phyloP scores from a whole-genome alignment of 306 rosid species.

The Malus asiatica region DNA sequence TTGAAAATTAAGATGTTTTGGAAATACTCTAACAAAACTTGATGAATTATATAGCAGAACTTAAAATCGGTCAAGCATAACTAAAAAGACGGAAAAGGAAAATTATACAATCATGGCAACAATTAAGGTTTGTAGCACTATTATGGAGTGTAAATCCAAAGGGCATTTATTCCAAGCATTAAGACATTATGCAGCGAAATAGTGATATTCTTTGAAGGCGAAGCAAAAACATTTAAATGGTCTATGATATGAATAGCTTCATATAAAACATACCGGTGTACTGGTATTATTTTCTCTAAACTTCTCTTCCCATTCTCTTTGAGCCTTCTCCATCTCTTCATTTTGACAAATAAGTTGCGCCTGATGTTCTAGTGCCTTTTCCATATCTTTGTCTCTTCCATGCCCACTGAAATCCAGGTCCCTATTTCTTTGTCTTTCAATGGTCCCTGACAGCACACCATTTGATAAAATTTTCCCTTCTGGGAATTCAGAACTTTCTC shows the following conservation, averaged over 20 bases:
- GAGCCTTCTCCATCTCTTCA: slow-evolving; percentile 90
- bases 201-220: not conserved
- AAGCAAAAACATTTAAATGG: not conserved
- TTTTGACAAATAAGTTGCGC: slow-evolving; percentile 67
- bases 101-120: not conserved
- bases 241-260: not conserved
- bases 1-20: not conserved
- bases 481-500: slow-evolving; percentile 38
- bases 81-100: not conserved
- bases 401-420: slow-evolving; percentile 34
- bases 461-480: slow-evolving; percentile 29
- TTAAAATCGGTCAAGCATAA: not conserved
- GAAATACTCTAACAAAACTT: not conserved
- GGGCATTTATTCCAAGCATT: not conserved
- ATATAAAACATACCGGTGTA: slow-evolving; percentile 57
- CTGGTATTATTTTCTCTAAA: slow-evolving; percentile 74
- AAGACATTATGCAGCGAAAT: not conserved
- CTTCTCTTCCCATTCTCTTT: slow-evolving; percentile 94
- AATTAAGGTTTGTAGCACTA: not conserved
- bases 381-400: slow-evolving; percentile 55
- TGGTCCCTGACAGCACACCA: slow-evolving; percentile 9
- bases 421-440: slow-evolving; percentile 21
- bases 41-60: not conserved
- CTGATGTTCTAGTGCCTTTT: slow-evolving; percentile 66
- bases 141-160: not conserved